phyloP scores from a whole-genome alignment of 345 rosid genomes.

The Arabis hirsuta region DNA sequence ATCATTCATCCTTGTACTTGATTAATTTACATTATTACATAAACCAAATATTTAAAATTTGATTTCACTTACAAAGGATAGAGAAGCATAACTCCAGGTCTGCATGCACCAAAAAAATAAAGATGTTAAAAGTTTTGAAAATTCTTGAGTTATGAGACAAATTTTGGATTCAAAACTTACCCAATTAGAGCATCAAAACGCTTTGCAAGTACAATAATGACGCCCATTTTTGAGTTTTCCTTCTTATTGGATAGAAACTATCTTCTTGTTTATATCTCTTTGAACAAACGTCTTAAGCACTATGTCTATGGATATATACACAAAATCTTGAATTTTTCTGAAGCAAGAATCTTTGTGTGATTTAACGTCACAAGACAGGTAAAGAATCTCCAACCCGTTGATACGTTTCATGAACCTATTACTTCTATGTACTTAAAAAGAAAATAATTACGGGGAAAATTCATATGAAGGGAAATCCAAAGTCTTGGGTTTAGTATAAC shows the following conservation, averaged over 20 bases:
- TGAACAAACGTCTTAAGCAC: constrained; percentile 48
- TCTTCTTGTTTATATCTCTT: constrained; percentile 27
- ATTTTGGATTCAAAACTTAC: constrained; percentile 39
- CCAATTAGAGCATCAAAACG: constrained; percentile 71
- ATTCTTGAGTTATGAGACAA: background rate
- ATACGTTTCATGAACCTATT: constrained; percentile 30
- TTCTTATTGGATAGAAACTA: constrained; percentile 12
- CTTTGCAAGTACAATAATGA: constrained; percentile 55
- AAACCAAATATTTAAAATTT: background rate
- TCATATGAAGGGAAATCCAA: constrained; percentile 31
- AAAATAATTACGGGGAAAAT: background rate
- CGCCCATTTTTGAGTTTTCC: constrained; percentile 52
- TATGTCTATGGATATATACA: constrained; percentile 35
- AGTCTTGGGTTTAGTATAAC: constrained; percentile 38
- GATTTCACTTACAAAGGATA: constrained; percentile 75
- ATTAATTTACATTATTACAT: background rate
- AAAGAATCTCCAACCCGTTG: constrained; percentile 40
- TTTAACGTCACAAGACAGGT: constrained; percentile 32
- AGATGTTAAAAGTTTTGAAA: background rate
- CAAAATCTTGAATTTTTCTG: constrained; percentile 19
- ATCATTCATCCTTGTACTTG: background rate
- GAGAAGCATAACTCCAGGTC: constrained; percentile 92
- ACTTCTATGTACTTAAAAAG: background rate
- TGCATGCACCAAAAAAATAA: constrained; percentile 37
- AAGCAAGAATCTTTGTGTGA: constrained; percentile 41